Evolutionary conservation across 371 early-diverging fungal species (phyloP), one percentile per base, ranked within the genome.

Genomic region (Mortierella sp.): DNA sequence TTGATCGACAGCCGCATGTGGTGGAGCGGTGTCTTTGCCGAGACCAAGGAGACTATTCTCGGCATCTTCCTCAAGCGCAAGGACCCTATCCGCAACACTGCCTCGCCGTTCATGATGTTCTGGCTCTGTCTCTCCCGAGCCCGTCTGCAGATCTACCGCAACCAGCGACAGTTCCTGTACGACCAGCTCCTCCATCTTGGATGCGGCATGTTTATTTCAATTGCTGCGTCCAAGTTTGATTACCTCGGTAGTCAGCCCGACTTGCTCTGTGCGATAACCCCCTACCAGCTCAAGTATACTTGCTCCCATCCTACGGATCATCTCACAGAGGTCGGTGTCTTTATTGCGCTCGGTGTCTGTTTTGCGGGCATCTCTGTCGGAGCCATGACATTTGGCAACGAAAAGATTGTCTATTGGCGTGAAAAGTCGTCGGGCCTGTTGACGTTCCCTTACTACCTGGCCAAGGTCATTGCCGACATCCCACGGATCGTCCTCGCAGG

Each of bases 151-250:
- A 86, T 90, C 64, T 92, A 90, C 74, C 88, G 91, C n/a, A 87
- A 76, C 43, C 88, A 75, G 43, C 72, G 76, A 2, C 72, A 77
- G 53, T 91, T 92, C 64, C 55, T 92, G 11, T 84, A 89, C 54
- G 92, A 92, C 67, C 91, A 90, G 51, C 46, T 90, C n/a, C 74
- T 92, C 24, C 91, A 92, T 78, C 74, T 92, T 5, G 90, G 88
- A 11, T 88, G 89, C 71, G 91, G 91, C n/a, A 71, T 84, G 48
- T 88, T 88, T 50, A 88, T 90, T 50, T 89, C 86, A 5, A 80
- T 88, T 26, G 86, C 86, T 13, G 86, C 86, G 0, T 86, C 86
- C 14, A 78, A 78, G 64, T 78, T 85, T 46, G 79, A 76, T 14
- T 91, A 91, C 69, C 74, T 89, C 14, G 90, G 91, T 14, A 76